Base-by-base conservation (phyloP, 169 alveolate genomes). In the Cryptosporidium baileyi region DNA sequence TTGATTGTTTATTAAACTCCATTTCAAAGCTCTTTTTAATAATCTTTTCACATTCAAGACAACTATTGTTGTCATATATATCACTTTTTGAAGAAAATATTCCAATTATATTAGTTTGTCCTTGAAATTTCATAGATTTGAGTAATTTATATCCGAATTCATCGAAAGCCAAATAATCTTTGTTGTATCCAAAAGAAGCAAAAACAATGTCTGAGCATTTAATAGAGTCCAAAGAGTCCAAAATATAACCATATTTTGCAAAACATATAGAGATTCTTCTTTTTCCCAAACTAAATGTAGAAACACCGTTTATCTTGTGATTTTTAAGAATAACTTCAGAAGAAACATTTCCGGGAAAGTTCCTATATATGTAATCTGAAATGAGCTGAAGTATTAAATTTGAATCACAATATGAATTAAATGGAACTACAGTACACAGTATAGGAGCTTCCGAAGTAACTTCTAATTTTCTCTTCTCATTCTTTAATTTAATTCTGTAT, bases 71-170 rank as follows among this genome's bases (percentile, higher is more conserved):
- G 34, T 80, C 63, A 19, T 28, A 6, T 5, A 30, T 17, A 1
- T 13, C 63, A 28, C 88, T 41, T 57, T 89, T 92, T 51, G 89
- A 89, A 8, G 43, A 57, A 74, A 91, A 67, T 38, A 90, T 81
- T 43, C 94, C 93, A 17, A 93, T 82, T 24, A 82, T 80, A 6
- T 82, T 82, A 38, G 93, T 88, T 79, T 90, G 65, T 17, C 94
- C 96, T 81, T 93, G 92, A 0, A 91, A 89, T 82, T 92, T 90
- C n/a, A 91, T 60, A n/a, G 89, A 67, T 49, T 88, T 61, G 34
- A 93, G 80, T 30, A 91, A 63, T 80, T 90, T 89, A 80, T 93
- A 93, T 15, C 96, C 96, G 11, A 63, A 47, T 51, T 90, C 91
- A 81, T 93, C 96, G 26, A 93, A 90, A 30, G 93, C 92, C 61